A percentile compares a stretch with the other conserved stretches of the same genome.
Evolutionary conservation across 805 yeast species (phyloP).

Genomic region (Yarrowia sp.): DNA sequence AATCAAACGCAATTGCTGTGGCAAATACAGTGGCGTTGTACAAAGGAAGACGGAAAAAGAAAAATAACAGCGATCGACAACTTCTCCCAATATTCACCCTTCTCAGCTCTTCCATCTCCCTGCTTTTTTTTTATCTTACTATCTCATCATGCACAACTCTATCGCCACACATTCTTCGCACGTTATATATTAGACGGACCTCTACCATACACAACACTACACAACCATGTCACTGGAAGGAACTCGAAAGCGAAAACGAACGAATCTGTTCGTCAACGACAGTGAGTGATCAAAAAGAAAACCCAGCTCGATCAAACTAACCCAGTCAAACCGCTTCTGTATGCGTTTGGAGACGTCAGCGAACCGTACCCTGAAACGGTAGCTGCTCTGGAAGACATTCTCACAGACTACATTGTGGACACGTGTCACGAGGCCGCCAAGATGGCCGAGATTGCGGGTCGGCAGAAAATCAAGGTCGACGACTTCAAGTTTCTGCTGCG

Average conservation of each 20-base stretch:
- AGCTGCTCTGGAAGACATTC: slow-evolving; percentile 63
- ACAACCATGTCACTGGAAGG: slow-evolving; percentile 25
- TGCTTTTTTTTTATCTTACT: no score
- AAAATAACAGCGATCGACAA: no score
- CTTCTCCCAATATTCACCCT: background rate
- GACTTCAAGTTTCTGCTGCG: slow-evolving; percentile 71
- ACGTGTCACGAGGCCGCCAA: slow-evolving; percentile 56
- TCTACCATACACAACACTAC: background rate
- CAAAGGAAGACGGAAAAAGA: no score
- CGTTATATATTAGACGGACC: background rate
- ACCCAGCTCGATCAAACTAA: no score
- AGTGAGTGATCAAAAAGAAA: slow-evolving; percentile 31
- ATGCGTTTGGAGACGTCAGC: slow-evolving; percentile 72
- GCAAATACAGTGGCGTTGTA: no score
- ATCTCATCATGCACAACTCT: background rate
- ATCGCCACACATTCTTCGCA: background rate
- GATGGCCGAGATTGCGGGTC: slow-evolving; percentile 50
- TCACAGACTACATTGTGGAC: slow-evolving; percentile 61
- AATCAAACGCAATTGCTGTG: no score
- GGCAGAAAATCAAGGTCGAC: slow-evolving; percentile 66
- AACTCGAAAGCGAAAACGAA: slow-evolving; percentile 39
- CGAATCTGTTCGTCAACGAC: slow-evolving; percentile 48
- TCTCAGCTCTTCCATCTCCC: background rate
- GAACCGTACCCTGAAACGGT: slow-evolving; percentile 66
- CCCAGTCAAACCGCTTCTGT: slow-evolving; percentile 53